Evolutionary conservation across 768 basidiomycete species (phyloP), one percentile per base, ranked within the genome.

Genomic region (Hortiboletus flavorubellus): DNA sequence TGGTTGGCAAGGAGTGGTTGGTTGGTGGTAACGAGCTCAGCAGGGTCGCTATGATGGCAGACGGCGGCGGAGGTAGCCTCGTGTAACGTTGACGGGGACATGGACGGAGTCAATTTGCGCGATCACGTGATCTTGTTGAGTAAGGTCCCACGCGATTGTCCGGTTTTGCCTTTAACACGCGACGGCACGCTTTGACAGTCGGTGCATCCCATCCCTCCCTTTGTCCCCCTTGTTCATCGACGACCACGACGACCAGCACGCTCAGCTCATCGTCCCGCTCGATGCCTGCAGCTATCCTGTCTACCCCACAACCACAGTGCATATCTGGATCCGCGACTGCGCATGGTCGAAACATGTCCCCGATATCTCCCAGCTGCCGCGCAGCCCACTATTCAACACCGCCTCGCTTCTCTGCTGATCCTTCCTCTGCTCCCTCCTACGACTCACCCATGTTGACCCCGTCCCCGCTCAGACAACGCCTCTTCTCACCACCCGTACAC

Each of bases 401-500:
- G n/a, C 72, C 72, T 4, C 64, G 67, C 38, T 54, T 69, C 43
- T 51, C 63, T 39, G 44, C 62, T 49, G 61, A 66, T 23, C 1
- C 72, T 34, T 71, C 76, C 40, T 80, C 62, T 49, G 61, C 65
- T 23, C 1, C 72, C 34, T 71, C 76, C 40, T 80, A 75, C 61
- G 80, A 80, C 62, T 79, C 81, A 33, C 80, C 84, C 43, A 81
- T 86, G 80, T 76, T 82, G 46, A 82, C 84, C 2, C 83, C 86
- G 21, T 87, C 86, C 6, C 85, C 85, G 11, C 76, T 83, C 56
- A 75, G 80, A 49, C 76, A 76, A 58, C 73, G 72, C 11, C 70
- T 72, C 15, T 71, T 76, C 49, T 78, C 74, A 6, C 65, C 64
- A 48, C 69, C 61, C 0, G 56, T 58, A 42, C 57, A 59, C 48